These are phyloP conservation scores for Dothideomycetes sp. DNA, from an alignment of 2,329 filamentous ascomycete species.

Conservation along the genomic window DNA sequence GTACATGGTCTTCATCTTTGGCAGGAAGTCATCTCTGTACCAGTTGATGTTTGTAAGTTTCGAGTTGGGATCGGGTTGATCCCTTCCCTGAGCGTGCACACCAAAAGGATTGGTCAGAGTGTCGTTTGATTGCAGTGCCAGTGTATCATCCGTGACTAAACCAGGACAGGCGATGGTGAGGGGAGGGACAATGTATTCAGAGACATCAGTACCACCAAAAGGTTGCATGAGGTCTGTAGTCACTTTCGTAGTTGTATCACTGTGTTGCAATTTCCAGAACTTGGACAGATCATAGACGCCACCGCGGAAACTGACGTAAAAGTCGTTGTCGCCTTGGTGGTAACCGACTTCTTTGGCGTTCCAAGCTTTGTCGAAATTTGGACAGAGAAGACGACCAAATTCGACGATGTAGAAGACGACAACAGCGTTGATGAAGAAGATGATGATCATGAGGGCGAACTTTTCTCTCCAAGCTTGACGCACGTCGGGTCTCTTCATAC, in stretches of 20 bases:
- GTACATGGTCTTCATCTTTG: constrained; percentile 74
- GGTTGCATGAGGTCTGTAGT: constrained; percentile 58
- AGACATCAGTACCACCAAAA: constrained; percentile 69
- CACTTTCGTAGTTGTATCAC: constrained; percentile 58
- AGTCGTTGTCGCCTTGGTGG: constrained; percentile 67
- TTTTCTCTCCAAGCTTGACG: constrained; percentile 98
- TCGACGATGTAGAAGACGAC: constrained; percentile 88
- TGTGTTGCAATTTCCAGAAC: constrained; percentile 80
- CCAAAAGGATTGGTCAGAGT: constrained; percentile 44
- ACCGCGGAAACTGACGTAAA: constrained; percentile 78
- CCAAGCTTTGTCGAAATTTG: constrained; percentile 88
- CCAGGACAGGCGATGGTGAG: constrained; percentile 65
- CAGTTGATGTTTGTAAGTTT: constrained; percentile 57
- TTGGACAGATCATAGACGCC: constrained; percentile 86
- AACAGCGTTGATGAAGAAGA: constrained; percentile 67
- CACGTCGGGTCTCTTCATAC: constrained; percentile 95
- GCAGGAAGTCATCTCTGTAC: constrained; percentile 68
- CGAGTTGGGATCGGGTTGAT: constrained; percentile 47
- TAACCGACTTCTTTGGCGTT: constrained; percentile 56
- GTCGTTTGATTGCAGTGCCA: constrained; percentile 55
- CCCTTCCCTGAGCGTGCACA: constrained; percentile 60
- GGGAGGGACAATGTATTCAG: constrained; percentile 77
- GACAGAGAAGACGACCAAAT: constrained; percentile 79
- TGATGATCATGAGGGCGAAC: constrained; percentile 70
- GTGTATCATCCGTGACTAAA: constrained; percentile 51